Base-by-base conservation (phyloP, 179 eudicot genomes). In the Vitellaria paradoxa region DNA sequence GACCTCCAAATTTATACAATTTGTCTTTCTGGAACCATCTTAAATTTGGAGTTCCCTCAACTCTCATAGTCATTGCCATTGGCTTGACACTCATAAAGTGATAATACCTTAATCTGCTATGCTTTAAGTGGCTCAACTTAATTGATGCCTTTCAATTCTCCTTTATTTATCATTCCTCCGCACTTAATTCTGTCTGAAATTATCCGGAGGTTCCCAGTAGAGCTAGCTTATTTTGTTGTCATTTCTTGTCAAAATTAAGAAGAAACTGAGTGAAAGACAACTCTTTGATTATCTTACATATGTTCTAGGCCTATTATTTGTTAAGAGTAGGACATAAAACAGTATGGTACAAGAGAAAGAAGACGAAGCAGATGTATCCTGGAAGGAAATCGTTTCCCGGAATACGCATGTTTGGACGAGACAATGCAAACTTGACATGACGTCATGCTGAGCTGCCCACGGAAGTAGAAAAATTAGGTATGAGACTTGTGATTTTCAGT, bases 41-140 rank as follows among this genome's bases (percentile, higher is more conserved):
- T 73, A 94, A 92, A 64, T 94, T 94, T 73, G 98, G 98, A 61
- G 81, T 94, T 50, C 98, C 98, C 18, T 94, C 98, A 8, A 90
- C 98, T 80, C 84, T 94, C 30, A 72, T 94, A 65, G 94, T 94
- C 60, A 94, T 91, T 65, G 92, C 97, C 24, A 87, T 94, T 67
- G 98, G 98, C 79, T 85, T 94, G 80, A 30, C 37, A 30, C 37
- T 30, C 37, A 30, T 30, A 30, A 30, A 30, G 37, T 30, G 37
- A 30, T 55, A 80, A 20, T 88, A 88, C 72, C 89, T 94, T 8
- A 83, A 88, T 65, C 68, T 65, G 7, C 10, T 13, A 13, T 30
- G 42, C 20, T 30, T n/a, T n/a, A n/a, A n/a, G n/a, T 2, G 37
- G 13, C 17, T 65, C 47, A 42, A 65, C 37, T 65, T 18, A 9